Percentiles rank a stretch among this genome's conserved stretches.
These are phyloP conservation scores for Eremothecium coryli DNA, from an alignment of 1,139 yeast species.

Conservation along the genomic window DNA sequence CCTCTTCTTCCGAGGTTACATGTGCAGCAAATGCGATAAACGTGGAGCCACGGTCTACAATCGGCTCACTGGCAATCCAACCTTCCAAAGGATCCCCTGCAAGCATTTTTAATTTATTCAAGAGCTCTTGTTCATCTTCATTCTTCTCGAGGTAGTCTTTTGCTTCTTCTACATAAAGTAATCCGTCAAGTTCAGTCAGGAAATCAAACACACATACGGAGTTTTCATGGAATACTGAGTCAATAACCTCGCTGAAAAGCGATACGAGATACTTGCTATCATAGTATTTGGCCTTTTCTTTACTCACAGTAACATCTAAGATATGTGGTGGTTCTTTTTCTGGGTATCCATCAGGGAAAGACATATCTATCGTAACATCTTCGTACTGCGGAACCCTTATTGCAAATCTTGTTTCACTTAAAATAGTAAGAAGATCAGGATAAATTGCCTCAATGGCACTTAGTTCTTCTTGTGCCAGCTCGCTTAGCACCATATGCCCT, in stretches of 20 bases:
- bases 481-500: constrained; percentile 17
- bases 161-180: constrained; percentile 34
- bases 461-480: constrained; percentile 67
- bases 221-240: constrained; percentile 43
- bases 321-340: constrained; percentile 44
- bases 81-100: constrained; percentile 44
- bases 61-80: constrained; percentile 72
- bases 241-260: constrained; percentile 42
- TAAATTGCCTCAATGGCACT: constrained; percentile 84
- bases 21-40: constrained; percentile 68
- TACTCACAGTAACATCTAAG: constrained; percentile 40
- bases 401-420: constrained; percentile 38
- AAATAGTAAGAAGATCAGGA: constrained; percentile 46
- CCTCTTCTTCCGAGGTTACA: constrained; percentile 59
- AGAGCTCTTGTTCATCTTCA: constrained; percentile 9
- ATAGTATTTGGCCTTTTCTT: constrained; percentile 28
- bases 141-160: constrained; percentile 9
- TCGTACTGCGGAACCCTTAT: constrained; percentile 59
- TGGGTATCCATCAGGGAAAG: constrained; percentile 68
- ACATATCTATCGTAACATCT: constrained; percentile 47
- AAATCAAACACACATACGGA: constrained; percentile 76
- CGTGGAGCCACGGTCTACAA: constrained; percentile 75
- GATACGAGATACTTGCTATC: constrained; percentile 40
- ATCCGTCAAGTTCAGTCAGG: constrained; percentile 52
- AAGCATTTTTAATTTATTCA: constrained; percentile 10